phyloP scores from a whole-genome alignment of 2,329 filamentous ascomycete genomes.

The Madurella fahalii region DNA sequence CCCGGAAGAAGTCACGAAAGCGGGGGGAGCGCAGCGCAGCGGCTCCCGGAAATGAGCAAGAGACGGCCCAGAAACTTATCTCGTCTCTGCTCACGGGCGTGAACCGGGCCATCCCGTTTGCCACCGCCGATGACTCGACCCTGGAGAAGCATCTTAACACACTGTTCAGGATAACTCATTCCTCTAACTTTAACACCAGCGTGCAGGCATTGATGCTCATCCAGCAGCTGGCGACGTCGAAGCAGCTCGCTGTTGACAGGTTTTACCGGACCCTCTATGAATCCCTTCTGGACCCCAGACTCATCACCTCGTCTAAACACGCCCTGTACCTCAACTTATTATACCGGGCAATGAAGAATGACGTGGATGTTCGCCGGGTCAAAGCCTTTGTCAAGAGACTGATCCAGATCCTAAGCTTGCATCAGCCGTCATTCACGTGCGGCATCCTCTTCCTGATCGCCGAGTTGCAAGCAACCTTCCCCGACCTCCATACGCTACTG shows the following conservation, averaged over 20 bases:
- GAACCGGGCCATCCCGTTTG: conserved; percentile 93
- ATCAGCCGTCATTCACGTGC: conserved; percentile 89
- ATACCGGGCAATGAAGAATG: conserved; percentile 81
- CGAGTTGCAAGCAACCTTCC: conserved; percentile 75
- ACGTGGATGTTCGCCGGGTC: conserved; percentile 84
- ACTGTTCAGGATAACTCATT: conserved; percentile 92
- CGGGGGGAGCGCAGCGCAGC: conserved; percentile 32
- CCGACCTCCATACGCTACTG: conserved; percentile 72
- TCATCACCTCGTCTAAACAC: conserved; percentile 89
- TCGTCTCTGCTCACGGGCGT: conserved; percentile 90
- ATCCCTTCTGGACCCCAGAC: conserved; percentile 83
- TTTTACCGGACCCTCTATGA: conserved; percentile 97
- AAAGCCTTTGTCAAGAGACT: conserved; percentile 96
- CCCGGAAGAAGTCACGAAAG: conserved; percentile 29
- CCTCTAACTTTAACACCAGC: conserved; percentile 97
- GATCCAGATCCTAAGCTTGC: conserved; percentile 79
- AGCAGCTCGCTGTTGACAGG: conserved; percentile 78
- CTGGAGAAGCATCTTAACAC: conserved; percentile 89
- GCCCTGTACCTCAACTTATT: conserved; percentile 90
- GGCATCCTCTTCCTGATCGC: conserved; percentile 86
- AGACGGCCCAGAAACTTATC: conserved; percentile 84
- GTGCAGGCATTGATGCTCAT: conserved; percentile 94
- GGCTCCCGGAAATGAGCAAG: conserved; percentile 48
- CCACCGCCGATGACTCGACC: conserved; percentile 71
- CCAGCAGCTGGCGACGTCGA: conserved; percentile 79